phyloP scores from a whole-genome alignment of 495 filamentous ascomycete species.

The Penicillium dipodomyicola region DNA sequence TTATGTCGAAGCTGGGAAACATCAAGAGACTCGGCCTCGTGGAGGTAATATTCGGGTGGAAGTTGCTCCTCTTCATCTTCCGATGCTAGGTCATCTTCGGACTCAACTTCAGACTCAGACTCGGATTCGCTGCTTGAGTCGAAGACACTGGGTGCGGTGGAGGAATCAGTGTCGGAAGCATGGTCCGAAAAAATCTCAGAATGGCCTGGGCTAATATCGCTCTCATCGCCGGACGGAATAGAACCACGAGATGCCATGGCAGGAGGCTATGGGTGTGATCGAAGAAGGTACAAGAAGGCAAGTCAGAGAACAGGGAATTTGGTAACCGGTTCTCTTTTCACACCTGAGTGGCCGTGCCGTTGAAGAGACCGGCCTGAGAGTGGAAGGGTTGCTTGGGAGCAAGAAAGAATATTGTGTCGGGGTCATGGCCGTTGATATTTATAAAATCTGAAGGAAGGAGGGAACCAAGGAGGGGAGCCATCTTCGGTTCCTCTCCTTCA shows the following conservation, averaged over 20 bases:
- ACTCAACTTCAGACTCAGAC: conserved; percentile 18
- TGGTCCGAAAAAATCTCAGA: conserved; percentile 15
- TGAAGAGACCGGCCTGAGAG: conserved; percentile 9
- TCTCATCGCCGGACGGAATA: conserved; percentile 11
- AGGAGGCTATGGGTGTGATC: conserved; percentile 7
- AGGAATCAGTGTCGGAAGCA: conserved; percentile 15
- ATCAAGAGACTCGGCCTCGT: conserved; percentile 29
- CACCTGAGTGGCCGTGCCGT: conserved; percentile 9
- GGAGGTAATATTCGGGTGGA: conserved; percentile 23
- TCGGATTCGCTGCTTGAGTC: conserved; percentile 19
- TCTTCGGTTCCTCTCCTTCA: conserved; percentile 1
- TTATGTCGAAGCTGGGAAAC: conserved; percentile 31
- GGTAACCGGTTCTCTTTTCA: conserved; percentile 7
- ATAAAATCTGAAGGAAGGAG: conserved; percentile 9
- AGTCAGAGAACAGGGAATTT: conserved; percentile 14
- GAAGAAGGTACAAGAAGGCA: conserved; percentile 11
- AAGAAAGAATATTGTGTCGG: conserved; percentile 7
- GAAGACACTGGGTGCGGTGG: conserved; percentile 10
- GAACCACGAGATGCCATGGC: conserved; percentile 3
- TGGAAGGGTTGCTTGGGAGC: conserved; percentile 14
- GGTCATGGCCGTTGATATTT: conserved; percentile 3
- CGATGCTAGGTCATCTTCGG: conserved; percentile 23
- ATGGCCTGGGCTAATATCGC: conserved; percentile 14
- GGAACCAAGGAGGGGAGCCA: conserved; percentile 12
- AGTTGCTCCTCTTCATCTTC: conserved; percentile 32